Evolutionary conservation across 345 rosid genomes (phyloP).

Genomic region (Linum tenue): DNA sequence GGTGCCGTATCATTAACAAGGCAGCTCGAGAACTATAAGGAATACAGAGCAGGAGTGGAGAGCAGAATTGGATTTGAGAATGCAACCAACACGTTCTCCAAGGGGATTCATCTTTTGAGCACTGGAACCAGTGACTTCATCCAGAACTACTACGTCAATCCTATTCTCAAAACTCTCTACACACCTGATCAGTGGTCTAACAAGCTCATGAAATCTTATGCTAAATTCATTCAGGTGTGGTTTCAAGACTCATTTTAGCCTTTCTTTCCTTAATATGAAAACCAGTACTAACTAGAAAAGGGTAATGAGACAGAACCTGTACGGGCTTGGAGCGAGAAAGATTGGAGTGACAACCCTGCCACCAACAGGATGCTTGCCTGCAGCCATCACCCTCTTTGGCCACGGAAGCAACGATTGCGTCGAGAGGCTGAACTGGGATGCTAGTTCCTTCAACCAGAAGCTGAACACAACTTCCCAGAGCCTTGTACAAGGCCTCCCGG

Average conservation of each 20-base stretch:
- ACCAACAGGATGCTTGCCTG: constrained; percentile 81
- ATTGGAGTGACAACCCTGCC: constrained; percentile 88
- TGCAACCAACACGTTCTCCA: constrained; percentile 51
- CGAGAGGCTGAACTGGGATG: constrained; percentile 40
- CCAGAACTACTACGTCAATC: constrained; percentile 80
- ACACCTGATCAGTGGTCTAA: constrained; percentile 76
- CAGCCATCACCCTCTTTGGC: constrained; percentile 64
- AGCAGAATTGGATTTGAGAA: constrained; percentile 48
- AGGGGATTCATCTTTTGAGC: constrained; percentile 49
- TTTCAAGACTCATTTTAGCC: neutral
- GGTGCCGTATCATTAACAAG: constrained; percentile 49
- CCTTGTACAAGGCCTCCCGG: constrained; percentile 37
- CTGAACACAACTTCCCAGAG: constrained; percentile 55
- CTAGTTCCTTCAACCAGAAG: constrained; percentile 63
- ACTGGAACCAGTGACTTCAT: constrained; percentile 84
- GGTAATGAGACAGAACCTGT: constrained; percentile 31
- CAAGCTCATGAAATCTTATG: constrained; percentile 45
- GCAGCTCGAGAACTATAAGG: constrained; percentile 63
- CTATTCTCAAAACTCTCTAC: constrained; percentile 59
- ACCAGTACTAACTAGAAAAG: neutral
- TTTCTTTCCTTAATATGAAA: neutral
- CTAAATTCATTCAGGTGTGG: constrained; percentile 55
- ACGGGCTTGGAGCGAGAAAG: constrained; percentile 66
- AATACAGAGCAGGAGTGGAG: constrained; percentile 35
- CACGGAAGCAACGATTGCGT: constrained; percentile 60